These are phyloP conservation scores for Gloeophyllum trabeum DNA, from an alignment of 768 basidiomycete genomes.

Conservation along the genomic window DNA sequence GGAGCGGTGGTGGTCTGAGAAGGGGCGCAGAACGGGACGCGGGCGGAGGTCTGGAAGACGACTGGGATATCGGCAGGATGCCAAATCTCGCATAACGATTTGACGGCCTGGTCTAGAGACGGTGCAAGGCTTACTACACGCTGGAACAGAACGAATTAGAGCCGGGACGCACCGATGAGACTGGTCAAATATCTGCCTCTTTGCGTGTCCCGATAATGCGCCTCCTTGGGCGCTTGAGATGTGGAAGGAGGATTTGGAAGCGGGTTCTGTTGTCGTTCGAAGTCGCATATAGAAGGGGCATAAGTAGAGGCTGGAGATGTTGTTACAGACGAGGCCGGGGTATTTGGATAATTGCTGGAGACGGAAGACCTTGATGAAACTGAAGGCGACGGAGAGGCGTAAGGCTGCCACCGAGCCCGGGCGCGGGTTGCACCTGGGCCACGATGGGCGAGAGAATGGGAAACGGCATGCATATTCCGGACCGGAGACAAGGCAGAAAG, in stretches of 20 bases:
- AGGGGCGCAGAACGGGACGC: conserved; percentile 12
- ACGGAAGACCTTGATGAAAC: too few relatives aligned
- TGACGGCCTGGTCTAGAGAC: conserved; percentile 64
- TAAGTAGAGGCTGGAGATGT: conserved; percentile 28
- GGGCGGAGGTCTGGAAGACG: conserved; percentile 26
- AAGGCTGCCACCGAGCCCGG: conserved; percentile 76
- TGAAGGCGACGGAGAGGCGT: conserved; percentile 31
- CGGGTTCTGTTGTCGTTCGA: conserved; percentile 15
- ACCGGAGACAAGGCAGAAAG: neutral
- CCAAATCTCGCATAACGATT: conserved; percentile 73
- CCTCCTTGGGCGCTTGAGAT: conserved; percentile 19
- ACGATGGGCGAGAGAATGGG: conserved; percentile 56
- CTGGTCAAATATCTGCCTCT: conserved; percentile 54
- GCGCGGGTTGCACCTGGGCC: conserved; percentile 54
- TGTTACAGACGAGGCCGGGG: conserved; percentile 44
- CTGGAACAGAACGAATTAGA: neutral
- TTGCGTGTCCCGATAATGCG: conserved; percentile 32
- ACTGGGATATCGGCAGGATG: conserved; percentile 61
- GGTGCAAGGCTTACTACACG: conserved; percentile 1
- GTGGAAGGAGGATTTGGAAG: conserved; percentile 16
- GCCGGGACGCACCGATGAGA: conserved; percentile 50
- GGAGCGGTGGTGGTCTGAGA: conserved; percentile 12
- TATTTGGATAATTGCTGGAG: conserved; percentile 38
- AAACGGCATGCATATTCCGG: conserved; percentile 21
- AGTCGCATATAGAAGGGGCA: conserved; percentile 22